Evolutionary conservation across 495 filamentous ascomycete genomes (phyloP).

Genomic region (Penicillium soppii): DNA sequence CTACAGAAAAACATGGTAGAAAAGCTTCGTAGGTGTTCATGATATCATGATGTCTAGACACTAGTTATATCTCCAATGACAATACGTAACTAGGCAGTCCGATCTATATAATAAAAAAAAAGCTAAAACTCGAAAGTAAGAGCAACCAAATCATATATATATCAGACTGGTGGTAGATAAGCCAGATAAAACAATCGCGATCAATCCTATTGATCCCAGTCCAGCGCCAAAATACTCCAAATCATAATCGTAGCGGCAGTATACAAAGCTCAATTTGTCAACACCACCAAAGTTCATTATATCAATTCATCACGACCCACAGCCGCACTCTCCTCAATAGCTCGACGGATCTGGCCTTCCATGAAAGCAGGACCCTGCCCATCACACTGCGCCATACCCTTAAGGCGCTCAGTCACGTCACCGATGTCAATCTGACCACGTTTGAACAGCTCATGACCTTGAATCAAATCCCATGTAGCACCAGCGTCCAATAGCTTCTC

Average conservation of each 20-base stretch:
- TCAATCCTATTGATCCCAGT: background rate
- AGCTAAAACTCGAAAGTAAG: background rate
- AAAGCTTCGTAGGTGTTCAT: too few relatives aligned
- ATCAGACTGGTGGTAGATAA: too few relatives aligned
- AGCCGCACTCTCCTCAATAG: conserved; percentile 75
- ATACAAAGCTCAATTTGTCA: conserved; percentile 6
- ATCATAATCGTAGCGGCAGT: conserved; percentile 4
- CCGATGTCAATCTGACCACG: conserved; percentile 81
- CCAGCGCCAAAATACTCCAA: conserved; percentile 17
- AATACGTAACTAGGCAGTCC: background rate
- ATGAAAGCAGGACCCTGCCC: conserved; percentile 89
- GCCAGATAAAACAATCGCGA: background rate
- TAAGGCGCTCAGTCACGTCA: conserved; percentile 72
- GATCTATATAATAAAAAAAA: background rate
- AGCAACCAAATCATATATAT: background rate
- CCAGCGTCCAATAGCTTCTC: conserved; percentile 75
- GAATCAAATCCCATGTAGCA: conserved; percentile 90
- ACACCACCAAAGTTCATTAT: conserved; percentile 27
- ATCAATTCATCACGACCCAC: conserved; percentile 73
- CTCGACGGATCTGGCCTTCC: conserved; percentile 68
- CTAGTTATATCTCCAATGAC: background rate
- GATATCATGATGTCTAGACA: background rate
- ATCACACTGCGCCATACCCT: conserved; percentile 78
- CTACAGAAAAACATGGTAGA: too few relatives aligned
- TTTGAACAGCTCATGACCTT: conserved; percentile 76